Base-by-base conservation (phyloP, 371 early-diverging fungal genomes). In the Lichtheimia corymbifera region DNA sequence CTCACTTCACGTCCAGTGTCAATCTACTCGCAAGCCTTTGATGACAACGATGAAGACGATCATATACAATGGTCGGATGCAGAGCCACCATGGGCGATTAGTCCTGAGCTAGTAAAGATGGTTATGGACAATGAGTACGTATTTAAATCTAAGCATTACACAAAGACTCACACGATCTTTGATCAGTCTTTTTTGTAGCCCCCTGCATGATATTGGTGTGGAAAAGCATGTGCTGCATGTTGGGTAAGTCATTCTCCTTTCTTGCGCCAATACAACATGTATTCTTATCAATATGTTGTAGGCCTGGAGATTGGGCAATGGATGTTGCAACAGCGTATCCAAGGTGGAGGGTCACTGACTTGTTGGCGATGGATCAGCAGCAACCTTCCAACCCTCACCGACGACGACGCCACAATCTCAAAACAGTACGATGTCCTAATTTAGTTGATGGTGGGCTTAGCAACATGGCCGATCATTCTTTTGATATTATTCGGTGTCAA, bases 281-380 rank as follows among this genome's bases (percentile, higher is more conserved):
- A 53, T 47, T 9, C 40, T 40, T 5, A n/a, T 35, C 24, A 43
- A 52, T 52, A 18, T 45, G 28, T n/a, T 18, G 43, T 59, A 72
- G 78, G 28, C 75, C 76, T 61, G 76, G 76, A 2, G 73, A 75
- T 61, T 79, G 80, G 80, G 64, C 62, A 18, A 64, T 73, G 3
- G 71, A 79, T 17, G 59, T 76, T 4, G 76, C 80, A 14, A 49
- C 57, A 7, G 50, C 53, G 1, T 62, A 74, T 49, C 67, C 80
- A 6, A 59, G 50, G 52, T 74, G 74, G 71, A 67, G 59, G 1
- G 68, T 79, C 6, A 58, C 73, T 51, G 80, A 74, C 17, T 57
- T 79, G 52, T 73, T 76, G 20, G 64, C 65, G 35, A 40, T 41
- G 18, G 47, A 47, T 47, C n/a, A 22, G 7, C 18, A 22, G 7